These are phyloP conservation scores for Lichtheimia hyalospora DNA, from an alignment of 371 early-diverging fungal species.

Conservation along the genomic window DNA sequence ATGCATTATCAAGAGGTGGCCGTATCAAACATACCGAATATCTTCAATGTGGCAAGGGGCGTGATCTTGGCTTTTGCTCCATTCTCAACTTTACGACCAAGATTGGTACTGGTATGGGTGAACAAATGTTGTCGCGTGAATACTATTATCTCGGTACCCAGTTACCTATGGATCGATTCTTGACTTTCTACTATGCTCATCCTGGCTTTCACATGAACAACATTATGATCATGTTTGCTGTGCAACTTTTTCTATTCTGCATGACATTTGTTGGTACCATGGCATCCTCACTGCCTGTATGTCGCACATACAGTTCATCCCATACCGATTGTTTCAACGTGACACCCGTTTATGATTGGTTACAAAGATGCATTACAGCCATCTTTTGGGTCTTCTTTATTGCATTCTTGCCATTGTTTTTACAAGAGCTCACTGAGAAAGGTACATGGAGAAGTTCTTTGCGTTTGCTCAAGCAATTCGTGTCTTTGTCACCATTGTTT, in stretches of 20 bases:
- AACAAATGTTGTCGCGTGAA: slow-evolving; percentile 88
- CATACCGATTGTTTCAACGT: slow-evolving; percentile 69
- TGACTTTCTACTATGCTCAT: slow-evolving; percentile 88
- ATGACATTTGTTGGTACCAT: slow-evolving; percentile 77
- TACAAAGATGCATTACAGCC: slow-evolving; percentile 74
- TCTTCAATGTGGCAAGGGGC: slow-evolving; percentile 90
- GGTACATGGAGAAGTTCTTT: slow-evolving; percentile 72
- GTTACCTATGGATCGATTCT: slow-evolving; percentile 79
- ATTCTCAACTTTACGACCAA: slow-evolving; percentile 89
- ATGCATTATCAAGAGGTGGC: slow-evolving; percentile 80
- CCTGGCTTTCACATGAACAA: slow-evolving; percentile 93
- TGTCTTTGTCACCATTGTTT: slow-evolving; percentile 84
- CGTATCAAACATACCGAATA: slow-evolving; percentile 92
- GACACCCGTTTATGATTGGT: slow-evolving; percentile 77
- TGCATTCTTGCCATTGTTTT: slow-evolving; percentile 82
- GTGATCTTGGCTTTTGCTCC: slow-evolving; percentile 88
- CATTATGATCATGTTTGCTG: slow-evolving; percentile 84
- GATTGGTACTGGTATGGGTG: slow-evolving; percentile 91
- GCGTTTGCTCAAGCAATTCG: slow-evolving; percentile 80
- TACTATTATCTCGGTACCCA: slow-evolving; percentile 87
- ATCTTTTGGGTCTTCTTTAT: slow-evolving; percentile 81
- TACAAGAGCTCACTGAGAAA: slow-evolving; percentile 86
- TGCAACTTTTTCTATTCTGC: slow-evolving; percentile 82
- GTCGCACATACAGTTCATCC: slow-evolving; percentile 14
- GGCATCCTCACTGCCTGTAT: slow-evolving; percentile 57